These are phyloP conservation scores for Gentiana macrophylla DNA, from an alignment of 257 asterid species.

Conservation along the genomic window DNA sequence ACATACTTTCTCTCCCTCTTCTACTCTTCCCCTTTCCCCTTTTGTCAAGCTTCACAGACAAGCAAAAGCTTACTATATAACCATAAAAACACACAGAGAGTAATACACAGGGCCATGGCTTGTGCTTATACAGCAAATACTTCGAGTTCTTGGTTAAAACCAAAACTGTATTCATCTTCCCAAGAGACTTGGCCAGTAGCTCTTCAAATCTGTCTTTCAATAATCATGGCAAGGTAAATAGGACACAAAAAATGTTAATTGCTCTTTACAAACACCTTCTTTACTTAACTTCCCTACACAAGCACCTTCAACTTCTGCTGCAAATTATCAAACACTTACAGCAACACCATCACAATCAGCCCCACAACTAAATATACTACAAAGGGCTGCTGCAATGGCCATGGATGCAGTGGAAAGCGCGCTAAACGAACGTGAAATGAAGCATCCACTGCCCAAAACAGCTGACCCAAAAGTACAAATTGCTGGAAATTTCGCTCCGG, in stretches of 20 bases:
- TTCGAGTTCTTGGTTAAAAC: conserved; percentile 33
- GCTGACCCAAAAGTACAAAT: conserved; percentile 85
- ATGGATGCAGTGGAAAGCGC: conserved; percentile 65
- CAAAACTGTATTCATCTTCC: conserved; percentile 4
- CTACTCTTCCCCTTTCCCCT: neutral
- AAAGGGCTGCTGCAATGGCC: conserved; percentile 72
- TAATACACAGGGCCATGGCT: conserved; percentile 36
- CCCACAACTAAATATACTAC: conserved; percentile 62
- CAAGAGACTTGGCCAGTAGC: conserved; percentile 8
- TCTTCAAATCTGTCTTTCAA: conserved; percentile 10
- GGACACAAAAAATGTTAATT: conserved; percentile 13
- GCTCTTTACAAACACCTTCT: conserved; percentile 50
- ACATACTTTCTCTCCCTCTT: conserved; percentile 8
- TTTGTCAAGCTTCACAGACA: neutral
- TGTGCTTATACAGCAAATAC: conserved; percentile 17
- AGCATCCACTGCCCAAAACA: conserved; percentile 72
- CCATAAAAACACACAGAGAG: conserved; percentile 5
- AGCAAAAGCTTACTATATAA: too few relatives aligned
- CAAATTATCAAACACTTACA: conserved; percentile 17
- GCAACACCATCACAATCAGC: neutral
- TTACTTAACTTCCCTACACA: conserved; percentile 45
- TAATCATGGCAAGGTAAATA: conserved; percentile 6
- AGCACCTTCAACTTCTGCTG: conserved; percentile 5
- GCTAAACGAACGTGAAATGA: conserved; percentile 48
- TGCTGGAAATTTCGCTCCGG: conserved; percentile 91